Conservation (phyloP, 2,329 filamentous ascomycete genomes). For the Diaporthe capsici region DNA sequence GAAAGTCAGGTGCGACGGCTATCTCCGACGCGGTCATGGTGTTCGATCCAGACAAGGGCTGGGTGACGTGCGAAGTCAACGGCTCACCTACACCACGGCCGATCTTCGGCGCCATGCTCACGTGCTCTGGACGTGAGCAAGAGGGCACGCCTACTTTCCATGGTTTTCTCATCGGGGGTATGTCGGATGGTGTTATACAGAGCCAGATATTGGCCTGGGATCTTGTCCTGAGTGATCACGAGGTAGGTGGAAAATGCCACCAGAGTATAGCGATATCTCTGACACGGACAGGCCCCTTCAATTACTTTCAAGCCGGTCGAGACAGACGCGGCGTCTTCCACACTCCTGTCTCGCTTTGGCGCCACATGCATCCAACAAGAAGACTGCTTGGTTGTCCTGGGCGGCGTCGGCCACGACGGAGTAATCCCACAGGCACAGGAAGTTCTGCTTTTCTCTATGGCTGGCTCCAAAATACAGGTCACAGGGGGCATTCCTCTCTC, state of each 20-base stretch:
- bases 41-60: slow-evolving; percentile 63
- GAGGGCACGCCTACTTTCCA: slow-evolving; percentile 53
- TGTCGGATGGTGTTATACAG: slow-evolving; percentile 73
- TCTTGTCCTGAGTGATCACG: slow-evolving; percentile 57
- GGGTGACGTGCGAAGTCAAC: slow-evolving; percentile 58
- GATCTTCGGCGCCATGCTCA: slow-evolving; percentile 61
- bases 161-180: slow-evolving; percentile 81
- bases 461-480: neutral
- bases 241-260: slow-evolving; percentile 53
- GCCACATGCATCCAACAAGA: slow-evolving; percentile 53
- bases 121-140: slow-evolving; percentile 42
- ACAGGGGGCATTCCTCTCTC: slow-evolving; percentile 41
- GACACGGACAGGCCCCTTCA: slow-evolving; percentile 27
- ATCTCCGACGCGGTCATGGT: slow-evolving; percentile 68
- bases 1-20: slow-evolving; percentile 65
- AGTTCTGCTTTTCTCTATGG: slow-evolving; percentile 50
- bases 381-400: slow-evolving; percentile 54
- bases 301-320: slow-evolving; percentile 31
- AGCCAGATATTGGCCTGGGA: slow-evolving; percentile 77
- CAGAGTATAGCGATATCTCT: neutral
- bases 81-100: slow-evolving; percentile 53
- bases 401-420: slow-evolving; percentile 58
- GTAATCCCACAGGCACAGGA: slow-evolving; percentile 65
- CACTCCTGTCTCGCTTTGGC: slow-evolving; percentile 55
- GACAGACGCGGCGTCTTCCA: neutral